These are phyloP conservation scores for Haplosporangium gracile DNA, from an alignment of 192 early-diverging fungal species.

Conservation along the genomic window DNA sequence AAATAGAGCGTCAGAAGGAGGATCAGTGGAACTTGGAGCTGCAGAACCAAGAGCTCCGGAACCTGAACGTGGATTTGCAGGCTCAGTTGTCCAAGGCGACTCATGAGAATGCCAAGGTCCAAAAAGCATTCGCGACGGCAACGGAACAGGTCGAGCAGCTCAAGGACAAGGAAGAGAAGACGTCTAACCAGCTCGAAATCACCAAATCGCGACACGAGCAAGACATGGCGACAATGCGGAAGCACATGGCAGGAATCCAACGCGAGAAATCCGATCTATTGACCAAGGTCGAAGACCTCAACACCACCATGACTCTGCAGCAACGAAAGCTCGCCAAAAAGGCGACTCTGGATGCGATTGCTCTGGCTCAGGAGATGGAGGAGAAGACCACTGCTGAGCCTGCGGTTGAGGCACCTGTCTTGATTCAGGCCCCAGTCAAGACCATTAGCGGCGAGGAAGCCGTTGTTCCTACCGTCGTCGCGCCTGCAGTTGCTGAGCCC, in stretches of 20 bases:
- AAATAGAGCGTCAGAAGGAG: conserved; percentile 65
- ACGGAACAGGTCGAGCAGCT: conserved; percentile 73
- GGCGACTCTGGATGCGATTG: conserved; percentile 42
- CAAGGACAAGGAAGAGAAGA: conserved; percentile 68
- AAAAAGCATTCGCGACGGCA: conserved; percentile 62
- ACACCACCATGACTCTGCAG: conserved; percentile 57
- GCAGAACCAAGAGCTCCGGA: conserved; percentile 62
- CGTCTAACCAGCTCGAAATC: conserved; percentile 51
- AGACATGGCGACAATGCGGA: conserved; percentile 70
- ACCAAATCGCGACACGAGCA: conserved; percentile 73
- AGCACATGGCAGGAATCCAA: conserved; percentile 65
- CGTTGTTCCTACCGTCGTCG: not conserved
- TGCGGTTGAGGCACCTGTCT: conserved; percentile 10
- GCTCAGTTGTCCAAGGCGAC: conserved; percentile 58
- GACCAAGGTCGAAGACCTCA: conserved; percentile 72
- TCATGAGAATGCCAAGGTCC: conserved; percentile 69
- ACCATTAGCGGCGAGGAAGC: not conserved
- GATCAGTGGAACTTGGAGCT: conserved; percentile 70
- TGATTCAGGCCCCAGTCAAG: conserved; percentile 29
- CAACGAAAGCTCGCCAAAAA: conserved; percentile 51
- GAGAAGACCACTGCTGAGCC: conserved; percentile 15
- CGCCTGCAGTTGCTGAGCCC: conserved; percentile 15
- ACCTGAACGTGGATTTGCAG: conserved; percentile 59
- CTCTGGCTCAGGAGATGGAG: conserved; percentile 37
- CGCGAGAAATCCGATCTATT: conserved; percentile 70